Conservation (phyloP, 345 rosid genomes). For the Hypericum perforatum region DNA sequence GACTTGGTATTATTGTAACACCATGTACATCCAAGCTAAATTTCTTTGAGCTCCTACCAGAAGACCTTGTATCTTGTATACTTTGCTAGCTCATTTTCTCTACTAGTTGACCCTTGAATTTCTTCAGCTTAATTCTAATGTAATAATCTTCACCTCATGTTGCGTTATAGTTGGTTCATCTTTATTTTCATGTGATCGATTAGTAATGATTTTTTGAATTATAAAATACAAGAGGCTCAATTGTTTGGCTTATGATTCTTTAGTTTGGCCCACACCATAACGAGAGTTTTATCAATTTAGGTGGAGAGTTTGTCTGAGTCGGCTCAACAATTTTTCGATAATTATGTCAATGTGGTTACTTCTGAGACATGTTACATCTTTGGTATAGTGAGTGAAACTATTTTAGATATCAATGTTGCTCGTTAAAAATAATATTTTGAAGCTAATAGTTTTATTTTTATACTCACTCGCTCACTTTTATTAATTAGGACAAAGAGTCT, state of each 20-base stretch:
- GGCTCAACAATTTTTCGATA: too few relatives aligned
- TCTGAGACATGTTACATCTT: too few relatives aligned
- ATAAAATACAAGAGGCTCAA: conserved; percentile 84
- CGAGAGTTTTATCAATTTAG: too few relatives aligned
- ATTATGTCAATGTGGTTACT: too few relatives aligned
- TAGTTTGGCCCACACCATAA: conserved; percentile 50
- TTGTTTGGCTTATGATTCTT: conserved; percentile 38
- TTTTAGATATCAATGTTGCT: too few relatives aligned
- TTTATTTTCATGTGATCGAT: background rate
- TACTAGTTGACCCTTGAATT: conserved; percentile 62
- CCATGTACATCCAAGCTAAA: conserved; percentile 29
- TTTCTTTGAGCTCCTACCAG: conserved; percentile 58
- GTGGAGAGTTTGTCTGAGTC: too few relatives aligned
- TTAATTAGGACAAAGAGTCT: too few relatives aligned
- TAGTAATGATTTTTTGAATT: background rate
- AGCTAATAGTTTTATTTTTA: too few relatives aligned
- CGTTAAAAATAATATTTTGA: too few relatives aligned
- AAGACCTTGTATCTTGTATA: conserved; percentile 64
- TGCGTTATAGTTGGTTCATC: background rate
- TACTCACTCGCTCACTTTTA: too few relatives aligned
- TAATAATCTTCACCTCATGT: conserved; percentile 19
- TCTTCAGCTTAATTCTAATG: conserved; percentile 59
- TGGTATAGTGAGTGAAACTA: too few relatives aligned
- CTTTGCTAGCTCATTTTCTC: conserved; percentile 53
- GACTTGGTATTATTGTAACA: too few relatives aligned